Conservation (phyloP, 108 stramenopile genomes). For the Stephanodiscus minutulus region DNA sequence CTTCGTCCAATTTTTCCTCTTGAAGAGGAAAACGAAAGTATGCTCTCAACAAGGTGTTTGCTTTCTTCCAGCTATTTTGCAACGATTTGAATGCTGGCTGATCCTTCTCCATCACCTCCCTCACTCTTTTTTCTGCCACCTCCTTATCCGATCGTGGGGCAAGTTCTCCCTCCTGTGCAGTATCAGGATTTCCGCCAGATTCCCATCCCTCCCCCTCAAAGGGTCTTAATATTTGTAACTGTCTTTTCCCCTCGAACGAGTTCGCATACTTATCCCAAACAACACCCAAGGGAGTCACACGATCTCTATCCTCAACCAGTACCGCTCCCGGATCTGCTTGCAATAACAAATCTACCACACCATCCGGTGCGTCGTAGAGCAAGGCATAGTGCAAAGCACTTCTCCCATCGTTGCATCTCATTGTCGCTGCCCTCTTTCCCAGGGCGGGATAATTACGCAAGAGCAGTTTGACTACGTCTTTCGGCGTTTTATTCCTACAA, state of each 20-base stretch:
- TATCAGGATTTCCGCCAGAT: conserved; percentile 11
- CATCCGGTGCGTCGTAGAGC: conserved; percentile 80
- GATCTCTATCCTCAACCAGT: conserved; percentile 78
- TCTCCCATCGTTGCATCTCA: conserved; percentile 56
- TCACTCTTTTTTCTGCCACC: conserved; percentile 31
- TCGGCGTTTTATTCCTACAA: conserved; percentile 74
- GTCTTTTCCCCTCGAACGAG: conserved; percentile 68
- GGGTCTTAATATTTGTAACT: conserved; percentile 35
- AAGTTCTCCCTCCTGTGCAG: conserved; percentile 1
- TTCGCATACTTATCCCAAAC: conserved; percentile 84
- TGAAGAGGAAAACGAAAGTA: conserved; percentile 74
- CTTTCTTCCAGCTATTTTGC: conserved; percentile 61
- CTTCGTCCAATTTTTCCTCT: conserved; percentile 28
- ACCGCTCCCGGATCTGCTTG: conserved; percentile 65
- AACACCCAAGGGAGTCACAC: conserved; percentile 62
- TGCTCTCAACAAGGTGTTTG: conserved; percentile 71
- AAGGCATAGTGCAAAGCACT: conserved; percentile 76
- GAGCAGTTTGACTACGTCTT: conserved; percentile 63
- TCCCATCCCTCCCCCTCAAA: conserved; percentile 41
- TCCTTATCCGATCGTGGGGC: conserved; percentile 9
- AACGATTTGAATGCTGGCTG: conserved; percentile 34
- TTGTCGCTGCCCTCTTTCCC: conserved; percentile 55
- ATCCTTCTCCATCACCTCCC: conserved; percentile 25
- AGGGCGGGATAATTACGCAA: conserved; percentile 52
- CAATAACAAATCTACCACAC: conserved; percentile 73